phyloP scores from a whole-genome alignment of 2,329 filamentous ascomycete genomes.

The Arthrobotrys megalospora region DNA sequence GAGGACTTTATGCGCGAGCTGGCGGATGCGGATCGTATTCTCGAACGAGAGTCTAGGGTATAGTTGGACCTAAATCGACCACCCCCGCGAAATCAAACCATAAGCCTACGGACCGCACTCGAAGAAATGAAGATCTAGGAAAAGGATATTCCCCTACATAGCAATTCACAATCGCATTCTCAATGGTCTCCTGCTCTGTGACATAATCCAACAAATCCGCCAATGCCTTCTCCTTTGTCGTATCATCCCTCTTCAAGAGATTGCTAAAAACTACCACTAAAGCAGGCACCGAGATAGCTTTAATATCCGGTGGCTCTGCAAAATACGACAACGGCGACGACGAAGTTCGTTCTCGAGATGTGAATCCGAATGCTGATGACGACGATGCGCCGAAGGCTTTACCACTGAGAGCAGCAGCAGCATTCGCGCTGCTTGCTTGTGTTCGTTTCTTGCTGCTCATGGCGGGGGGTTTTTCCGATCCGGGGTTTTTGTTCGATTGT shows the following conservation, averaged over 20 bases:
- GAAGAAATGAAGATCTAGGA: constrained; percentile 9
- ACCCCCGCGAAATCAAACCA: background rate
- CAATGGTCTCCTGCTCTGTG: constrained; percentile 74
- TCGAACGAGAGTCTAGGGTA: constrained; percentile 94
- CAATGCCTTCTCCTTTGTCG: constrained; percentile 89
- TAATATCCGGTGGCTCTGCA: constrained; percentile 85
- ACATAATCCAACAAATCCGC: constrained; percentile 82
- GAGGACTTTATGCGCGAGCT: constrained; percentile 84
- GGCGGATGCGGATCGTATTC: constrained; percentile 86
- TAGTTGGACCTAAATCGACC: constrained; percentile 77
- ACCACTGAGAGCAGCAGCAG: constrained; percentile 55
- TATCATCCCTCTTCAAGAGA: constrained; percentile 90
- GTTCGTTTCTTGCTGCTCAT: constrained; percentile 63
- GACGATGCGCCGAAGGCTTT: constrained; percentile 16
- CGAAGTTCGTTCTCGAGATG: constrained; percentile 64
- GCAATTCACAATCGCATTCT: constrained; percentile 76
- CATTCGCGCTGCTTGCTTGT: constrained; percentile 62
- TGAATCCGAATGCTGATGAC: constrained; percentile 52
- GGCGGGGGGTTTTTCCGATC: constrained; percentile 19
- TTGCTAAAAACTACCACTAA: constrained; percentile 94
- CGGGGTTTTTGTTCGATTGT: constrained; percentile 14
- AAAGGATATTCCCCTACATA: constrained; percentile 43
- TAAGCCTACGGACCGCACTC: constrained; percentile 3
- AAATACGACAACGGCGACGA: constrained; percentile 85
- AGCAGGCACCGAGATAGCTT: constrained; percentile 82